Conservation (phyloP, 202 grass and related monocot species). For the Brachypodium distachyon region DNA sequence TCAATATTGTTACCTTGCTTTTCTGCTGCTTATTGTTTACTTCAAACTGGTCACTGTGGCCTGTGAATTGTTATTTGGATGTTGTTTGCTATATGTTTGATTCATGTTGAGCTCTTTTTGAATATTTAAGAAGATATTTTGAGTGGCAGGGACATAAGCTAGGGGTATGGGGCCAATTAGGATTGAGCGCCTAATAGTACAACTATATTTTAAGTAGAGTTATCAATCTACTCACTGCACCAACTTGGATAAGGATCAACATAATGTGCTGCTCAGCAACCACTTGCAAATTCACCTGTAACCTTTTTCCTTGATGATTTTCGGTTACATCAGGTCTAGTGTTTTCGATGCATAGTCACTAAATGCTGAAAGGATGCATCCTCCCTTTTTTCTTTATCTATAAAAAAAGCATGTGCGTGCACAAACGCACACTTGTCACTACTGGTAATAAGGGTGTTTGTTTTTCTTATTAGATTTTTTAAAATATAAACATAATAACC, state of each 20-base stretch:
- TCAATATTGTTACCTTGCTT: not conserved
- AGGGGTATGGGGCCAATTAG: not conserved
- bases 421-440: not conserved
- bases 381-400: not conserved
- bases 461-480: constrained; percentile 5
- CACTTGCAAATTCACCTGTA: not conserved
- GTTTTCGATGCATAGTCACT: not conserved
- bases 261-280: not conserved
- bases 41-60: not conserved
- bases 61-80: constrained; percentile 7
- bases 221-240: not conserved
- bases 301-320: not conserved
- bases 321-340: not conserved
- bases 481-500: constrained; percentile 5
- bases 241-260: not conserved
- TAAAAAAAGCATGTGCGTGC: not conserved
- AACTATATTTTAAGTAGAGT: not conserved
- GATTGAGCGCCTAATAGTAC: not conserved
- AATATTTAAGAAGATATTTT: not conserved
- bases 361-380: not conserved
- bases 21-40: not conserved
- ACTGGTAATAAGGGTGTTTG: not conserved
- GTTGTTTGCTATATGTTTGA: not conserved
- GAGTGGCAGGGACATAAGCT: not conserved
- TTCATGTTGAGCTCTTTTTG: not conserved